A percentile compares a stretch with the other conserved stretches of the same genome.
Evolutionary conservation across 2,329 filamentous ascomycete species (phyloP).

Genomic region (Arthrinium phaeospermum): DNA sequence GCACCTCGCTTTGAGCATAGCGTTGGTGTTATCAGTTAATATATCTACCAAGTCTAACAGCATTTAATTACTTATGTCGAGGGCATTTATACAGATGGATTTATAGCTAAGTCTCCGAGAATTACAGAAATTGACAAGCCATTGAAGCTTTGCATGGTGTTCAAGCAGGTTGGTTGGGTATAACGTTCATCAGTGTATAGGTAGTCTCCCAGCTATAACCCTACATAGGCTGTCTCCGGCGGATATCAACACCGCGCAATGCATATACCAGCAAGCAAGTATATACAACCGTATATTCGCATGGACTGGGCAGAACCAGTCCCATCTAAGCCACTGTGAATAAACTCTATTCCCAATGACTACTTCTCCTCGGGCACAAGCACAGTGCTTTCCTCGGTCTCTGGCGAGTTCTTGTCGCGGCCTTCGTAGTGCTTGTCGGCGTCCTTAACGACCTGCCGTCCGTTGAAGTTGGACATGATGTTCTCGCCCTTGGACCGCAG

Average conservation of each 20-base stretch:
- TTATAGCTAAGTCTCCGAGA: too few relatives aligned
- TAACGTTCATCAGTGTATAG: neutral
- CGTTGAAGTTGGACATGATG: slow-evolving; percentile 51
- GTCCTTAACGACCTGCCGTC: slow-evolving; percentile 55
- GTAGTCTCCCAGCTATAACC: neutral
- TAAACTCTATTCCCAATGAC: neutral
- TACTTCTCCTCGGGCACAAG: slow-evolving; percentile 24
- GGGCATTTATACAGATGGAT: neutral
- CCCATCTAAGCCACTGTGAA: neutral
- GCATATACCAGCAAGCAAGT: neutral
- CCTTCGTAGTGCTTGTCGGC: slow-evolving; percentile 45
- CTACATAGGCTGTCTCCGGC: neutral
- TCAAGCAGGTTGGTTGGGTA: neutral
- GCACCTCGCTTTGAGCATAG: neutral
- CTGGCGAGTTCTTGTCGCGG: slow-evolving; percentile 25
- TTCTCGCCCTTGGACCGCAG: slow-evolving; percentile 50
- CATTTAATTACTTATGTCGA: neutral
- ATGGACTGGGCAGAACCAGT: neutral
- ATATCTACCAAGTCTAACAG: neutral
- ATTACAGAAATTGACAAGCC: too few relatives aligned
- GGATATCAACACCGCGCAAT: neutral
- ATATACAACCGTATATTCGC: neutral
- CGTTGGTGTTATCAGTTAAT: neutral
- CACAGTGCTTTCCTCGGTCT: slow-evolving; percentile 28
- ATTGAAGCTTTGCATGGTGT: too few relatives aligned